These are phyloP conservation scores for Luvunga scandens DNA, from an alignment of 345 rosid species.

Conservation along the genomic window DNA sequence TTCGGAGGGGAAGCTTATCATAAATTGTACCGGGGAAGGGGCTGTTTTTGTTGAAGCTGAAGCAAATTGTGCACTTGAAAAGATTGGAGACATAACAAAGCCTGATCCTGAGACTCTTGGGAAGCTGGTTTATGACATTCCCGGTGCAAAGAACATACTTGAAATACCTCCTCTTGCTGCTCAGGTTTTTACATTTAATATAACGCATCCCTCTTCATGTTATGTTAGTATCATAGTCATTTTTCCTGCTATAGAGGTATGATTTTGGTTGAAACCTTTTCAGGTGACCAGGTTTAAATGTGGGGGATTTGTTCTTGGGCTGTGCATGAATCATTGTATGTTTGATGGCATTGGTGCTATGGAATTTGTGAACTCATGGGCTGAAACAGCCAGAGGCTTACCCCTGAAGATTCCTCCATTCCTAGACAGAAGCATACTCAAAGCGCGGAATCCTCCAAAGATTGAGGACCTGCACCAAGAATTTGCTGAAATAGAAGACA, in stretches of 20 bases:
- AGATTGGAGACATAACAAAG: slow-evolving; percentile 80
- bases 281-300: slow-evolving; percentile 81
- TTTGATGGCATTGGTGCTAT: slow-evolving; percentile 85
- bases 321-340: slow-evolving; percentile 80
- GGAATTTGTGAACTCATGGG: slow-evolving; percentile 89
- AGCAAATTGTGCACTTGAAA: slow-evolving; percentile 60
- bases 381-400: slow-evolving; percentile 70
- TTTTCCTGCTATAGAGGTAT: not conserved
- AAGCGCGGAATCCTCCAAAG: slow-evolving; percentile 52
- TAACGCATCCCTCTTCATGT: not conserved
- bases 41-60: slow-evolving; percentile 84
- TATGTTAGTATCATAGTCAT: not conserved
- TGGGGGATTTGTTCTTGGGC: slow-evolving; percentile 77
- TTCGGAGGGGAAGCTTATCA: slow-evolving; percentile 73
- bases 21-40: slow-evolving; percentile 78
- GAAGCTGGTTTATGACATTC: slow-evolving; percentile 79
- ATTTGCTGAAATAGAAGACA: slow-evolving; percentile 63
- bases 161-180: slow-evolving; percentile 89
- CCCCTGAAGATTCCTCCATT: slow-evolving; percentile 56
- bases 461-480: slow-evolving; percentile 59
- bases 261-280: not conserved
- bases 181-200: slow-evolving; percentile 46
- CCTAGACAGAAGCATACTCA: slow-evolving; percentile 54
- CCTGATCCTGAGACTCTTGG: slow-evolving; percentile 73
- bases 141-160: slow-evolving; percentile 77